These are phyloP conservation scores for Vitellaria paradoxa DNA, from an alignment of 179 eudicot genomes.

Conservation along the genomic window DNA sequence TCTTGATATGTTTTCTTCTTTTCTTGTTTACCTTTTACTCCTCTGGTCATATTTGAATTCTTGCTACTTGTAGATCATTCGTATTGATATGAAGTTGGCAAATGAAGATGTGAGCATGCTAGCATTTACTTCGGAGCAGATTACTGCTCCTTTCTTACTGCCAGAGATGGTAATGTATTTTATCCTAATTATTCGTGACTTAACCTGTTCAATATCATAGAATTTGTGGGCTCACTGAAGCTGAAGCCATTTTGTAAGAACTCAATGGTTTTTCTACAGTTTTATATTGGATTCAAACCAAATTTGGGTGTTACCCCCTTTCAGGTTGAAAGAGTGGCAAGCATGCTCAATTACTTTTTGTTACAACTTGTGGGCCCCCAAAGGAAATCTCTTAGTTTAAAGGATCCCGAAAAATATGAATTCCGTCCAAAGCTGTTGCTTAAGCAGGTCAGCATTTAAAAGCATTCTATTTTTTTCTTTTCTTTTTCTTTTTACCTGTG, in stretches of 20 bases:
- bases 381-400: conserved; percentile 84
- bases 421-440: conserved; percentile 90
- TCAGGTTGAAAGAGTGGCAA: conserved; percentile 96
- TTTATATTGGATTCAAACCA: not conserved
- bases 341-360: conserved; percentile 94
- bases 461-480: not conserved
- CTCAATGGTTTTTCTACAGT: not conserved
- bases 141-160: conserved; percentile 82
- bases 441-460: conserved; percentile 62
- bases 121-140: conserved; percentile 93
- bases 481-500: not conserved
- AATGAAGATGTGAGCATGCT: conserved; percentile 94
- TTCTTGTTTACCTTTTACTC: not conserved
- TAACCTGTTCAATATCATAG: not conserved
- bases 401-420: conserved; percentile 96
- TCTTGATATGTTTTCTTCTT: not conserved
- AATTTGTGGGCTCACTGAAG: not conserved
- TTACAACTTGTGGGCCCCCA: conserved; percentile 97
- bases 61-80: conserved; percentile 63
- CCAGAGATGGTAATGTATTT: conserved; percentile 74
- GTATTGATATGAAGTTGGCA: conserved; percentile 95
- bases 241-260: not conserved
- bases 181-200: conserved; percentile 6
- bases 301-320: conserved; percentile 1
- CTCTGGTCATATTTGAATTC: not conserved